Evolutionary conservation across 768 basidiomycete genomes (phyloP), one percentile per base, ranked within the genome.

Genomic region (Cyathus striatus): DNA sequence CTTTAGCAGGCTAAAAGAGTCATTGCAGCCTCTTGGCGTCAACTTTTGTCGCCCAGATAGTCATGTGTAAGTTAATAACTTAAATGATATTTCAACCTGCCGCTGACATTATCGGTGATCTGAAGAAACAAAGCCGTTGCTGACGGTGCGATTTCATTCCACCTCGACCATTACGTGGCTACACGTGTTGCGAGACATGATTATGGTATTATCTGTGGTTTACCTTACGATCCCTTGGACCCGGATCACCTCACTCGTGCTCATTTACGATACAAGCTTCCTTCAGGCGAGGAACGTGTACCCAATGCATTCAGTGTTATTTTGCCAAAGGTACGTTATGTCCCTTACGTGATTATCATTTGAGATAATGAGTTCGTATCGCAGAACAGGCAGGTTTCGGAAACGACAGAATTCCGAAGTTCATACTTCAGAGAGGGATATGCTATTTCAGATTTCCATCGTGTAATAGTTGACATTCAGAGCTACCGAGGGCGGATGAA

Each of bases 21-120:
- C 59, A 4, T 58, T 81, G 7, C 59, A 60, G 4, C 49, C 59
- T 1, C 51, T 63, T 0, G 65, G 68, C n/a, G 51, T 77, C 35
- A 62, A 56, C 23, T 55, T 80, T 14, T 64, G 69, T 40, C 64
- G 75, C 6, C 79, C 78, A 0, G 76, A 79, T 43, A 71, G 66
- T 25, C 73, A 77, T 45, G 65, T 78, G 79, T 80, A 49, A 34
- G 75, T 17, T 24, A 22, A 22, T 41, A 16, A 10, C 21, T 26
- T 17, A 7, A 10, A 3, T 35, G 23, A n/a, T 18, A 16, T n/a
- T 21, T 39, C n/a, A n/a, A n/a, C n/a, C n/a, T 17, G 36, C 21
- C 18, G 23, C 4, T 45, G 34, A 6, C 21, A 37, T 42, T 13
- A 6, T 1, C 20, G 7, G 23, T 3, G 13, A 14, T 30, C n/a